phyloP scores from a whole-genome alignment of 495 filamentous ascomycete genomes.

The Penicillium chermesinum region DNA sequence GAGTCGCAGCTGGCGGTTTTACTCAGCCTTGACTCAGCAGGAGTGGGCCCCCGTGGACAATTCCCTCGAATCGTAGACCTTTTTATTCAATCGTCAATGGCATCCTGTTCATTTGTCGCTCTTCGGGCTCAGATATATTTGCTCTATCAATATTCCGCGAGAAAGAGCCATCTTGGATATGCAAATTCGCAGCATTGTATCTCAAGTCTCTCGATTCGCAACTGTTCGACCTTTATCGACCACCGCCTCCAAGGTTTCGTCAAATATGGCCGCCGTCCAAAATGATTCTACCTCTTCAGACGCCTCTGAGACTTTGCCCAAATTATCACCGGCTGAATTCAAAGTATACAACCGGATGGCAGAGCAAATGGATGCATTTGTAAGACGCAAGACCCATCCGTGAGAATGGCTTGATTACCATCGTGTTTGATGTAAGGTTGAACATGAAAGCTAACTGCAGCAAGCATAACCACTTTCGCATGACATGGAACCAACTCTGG shows the following conservation, averaged over 20 bases:
- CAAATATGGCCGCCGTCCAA: background rate
- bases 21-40: background rate
- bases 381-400: slow-evolving; percentile 38
- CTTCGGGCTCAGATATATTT: no score
- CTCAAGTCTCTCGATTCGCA: background rate
- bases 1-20: no score
- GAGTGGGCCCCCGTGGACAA: no score
- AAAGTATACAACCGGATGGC: slow-evolving; percentile 65
- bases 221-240: background rate
- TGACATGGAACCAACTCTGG: slow-evolving; percentile 65
- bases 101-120: background rate
- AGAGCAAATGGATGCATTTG: slow-evolving; percentile 73
- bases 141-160: no score
- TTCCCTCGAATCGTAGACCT: background rate
- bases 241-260: background rate
- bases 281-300: background rate
- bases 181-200: background rate
- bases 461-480: slow-evolving; percentile 73
- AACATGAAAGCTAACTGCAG: no score
- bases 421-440: no score
- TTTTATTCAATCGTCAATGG: background rate
- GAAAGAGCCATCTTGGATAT: no score
- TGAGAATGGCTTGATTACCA: no score
- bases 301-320: slow-evolving; percentile 19
- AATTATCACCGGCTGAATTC: slow-evolving; percentile 54